Conservation (phyloP, 2,329 filamentous ascomycete genomes). For the Neodidymelliopsis sp. region DNA sequence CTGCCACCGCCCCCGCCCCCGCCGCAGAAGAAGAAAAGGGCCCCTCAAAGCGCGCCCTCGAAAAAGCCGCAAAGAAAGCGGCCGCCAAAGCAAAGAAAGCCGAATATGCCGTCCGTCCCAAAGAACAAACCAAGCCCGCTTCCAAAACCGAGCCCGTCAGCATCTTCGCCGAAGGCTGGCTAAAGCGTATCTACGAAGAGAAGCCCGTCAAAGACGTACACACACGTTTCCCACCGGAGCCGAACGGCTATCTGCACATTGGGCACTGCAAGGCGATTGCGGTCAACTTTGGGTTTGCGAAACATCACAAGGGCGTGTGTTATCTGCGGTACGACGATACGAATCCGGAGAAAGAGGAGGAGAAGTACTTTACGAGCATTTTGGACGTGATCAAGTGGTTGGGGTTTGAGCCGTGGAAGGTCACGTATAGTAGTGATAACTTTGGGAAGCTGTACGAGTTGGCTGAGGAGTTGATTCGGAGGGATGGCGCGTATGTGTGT, state of each 20-base stretch:
- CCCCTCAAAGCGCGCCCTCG: constrained; percentile 57
- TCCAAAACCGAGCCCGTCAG: constrained; percentile 41
- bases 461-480: constrained; percentile 81
- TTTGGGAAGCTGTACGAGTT: constrained; percentile 88
- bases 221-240: constrained; percentile 64
- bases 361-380: constrained; percentile 88
- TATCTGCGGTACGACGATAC: constrained; percentile 91
- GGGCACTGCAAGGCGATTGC: constrained; percentile 96
- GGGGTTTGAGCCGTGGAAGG: constrained; percentile 77
- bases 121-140: constrained; percentile 45
- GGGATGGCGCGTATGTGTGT: constrained; percentile 80
- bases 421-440: constrained; percentile 91
- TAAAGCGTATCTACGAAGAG: constrained; percentile 59
- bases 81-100: constrained; percentile 55
- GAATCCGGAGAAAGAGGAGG: constrained; percentile 92
- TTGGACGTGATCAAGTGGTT: constrained; percentile 88
- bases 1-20: constrained; percentile 21
- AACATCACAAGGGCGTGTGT: constrained; percentile 78
- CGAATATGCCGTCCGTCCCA: constrained; percentile 52
- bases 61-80: constrained; percentile 60
- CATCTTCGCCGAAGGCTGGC: constrained; percentile 59
- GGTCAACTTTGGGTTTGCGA: constrained; percentile 95
- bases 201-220: constrained; percentile 56
- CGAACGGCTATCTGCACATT: constrained; percentile 92
- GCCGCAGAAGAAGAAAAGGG: constrained; percentile 43